Conservation (phyloP, 2,329 filamentous ascomycete genomes). For the Cercospora janseana region DNA sequence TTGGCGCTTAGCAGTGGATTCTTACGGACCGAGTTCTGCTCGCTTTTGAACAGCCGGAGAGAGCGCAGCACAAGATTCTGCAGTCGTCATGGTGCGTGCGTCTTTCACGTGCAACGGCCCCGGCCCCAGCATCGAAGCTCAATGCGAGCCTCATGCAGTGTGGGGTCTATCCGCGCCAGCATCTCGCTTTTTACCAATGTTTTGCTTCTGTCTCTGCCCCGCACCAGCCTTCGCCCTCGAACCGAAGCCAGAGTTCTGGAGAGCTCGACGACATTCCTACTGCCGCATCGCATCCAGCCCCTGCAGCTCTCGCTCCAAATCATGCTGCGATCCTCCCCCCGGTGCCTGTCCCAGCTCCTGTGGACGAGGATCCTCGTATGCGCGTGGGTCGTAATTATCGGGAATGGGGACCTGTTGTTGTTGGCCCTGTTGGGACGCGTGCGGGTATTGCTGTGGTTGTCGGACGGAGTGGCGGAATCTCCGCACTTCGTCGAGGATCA, state of each 20-base stretch:
- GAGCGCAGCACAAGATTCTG: too few relatives aligned
- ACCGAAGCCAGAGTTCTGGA: neutral
- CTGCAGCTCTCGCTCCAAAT: conserved; percentile 78
- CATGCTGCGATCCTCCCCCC: conserved; percentile 56
- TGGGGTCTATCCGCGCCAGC: too few relatives aligned
- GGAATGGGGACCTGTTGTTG: conserved; percentile 59
- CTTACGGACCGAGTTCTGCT: too few relatives aligned
- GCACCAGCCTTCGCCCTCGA: neutral
- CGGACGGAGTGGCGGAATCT: conserved; percentile 64
- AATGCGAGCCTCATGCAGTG: too few relatives aligned
- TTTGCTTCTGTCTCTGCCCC: neutral
- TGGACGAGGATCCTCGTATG: conserved; percentile 61
- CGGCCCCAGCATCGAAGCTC: too few relatives aligned
- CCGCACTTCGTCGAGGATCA: conserved; percentile 94
- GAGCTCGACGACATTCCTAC: conserved; percentile 14
- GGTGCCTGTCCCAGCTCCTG: conserved; percentile 44
- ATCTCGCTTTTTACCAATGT: conserved; percentile 4
- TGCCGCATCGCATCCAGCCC: conserved; percentile 32
- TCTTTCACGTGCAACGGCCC: too few relatives aligned
- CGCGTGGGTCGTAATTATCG: conserved; percentile 57
- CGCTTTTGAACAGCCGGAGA: too few relatives aligned
- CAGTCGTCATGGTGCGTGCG: too few relatives aligned
- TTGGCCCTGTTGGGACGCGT: conserved; percentile 40
- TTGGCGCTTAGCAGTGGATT: too few relatives aligned
- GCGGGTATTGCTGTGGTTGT: conserved; percentile 47